phyloP scores from a whole-genome alignment of 2,329 filamentous ascomycete genomes.

The Scleromitrula shiraiana region DNA sequence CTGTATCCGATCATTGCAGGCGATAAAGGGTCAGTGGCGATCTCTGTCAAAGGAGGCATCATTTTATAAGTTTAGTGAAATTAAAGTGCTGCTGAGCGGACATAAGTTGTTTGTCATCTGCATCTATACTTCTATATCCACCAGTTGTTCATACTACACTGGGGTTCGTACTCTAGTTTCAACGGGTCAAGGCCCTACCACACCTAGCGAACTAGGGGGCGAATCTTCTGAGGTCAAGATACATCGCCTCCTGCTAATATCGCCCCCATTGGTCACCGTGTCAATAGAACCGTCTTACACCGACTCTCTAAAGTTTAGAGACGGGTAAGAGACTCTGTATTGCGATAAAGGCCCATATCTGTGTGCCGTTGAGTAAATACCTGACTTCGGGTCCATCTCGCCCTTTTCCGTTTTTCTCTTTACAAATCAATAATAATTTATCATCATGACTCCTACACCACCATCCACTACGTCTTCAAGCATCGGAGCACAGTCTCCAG shows the following conservation, averaged over 20 bases:
- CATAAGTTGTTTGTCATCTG: conserved; percentile 22
- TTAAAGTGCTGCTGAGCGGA: conserved; percentile 19
- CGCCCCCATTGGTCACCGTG: conserved; percentile 14
- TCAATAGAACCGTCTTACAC: conserved; percentile 10
- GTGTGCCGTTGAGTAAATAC: conserved; percentile 12
- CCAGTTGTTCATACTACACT: conserved; percentile 14
- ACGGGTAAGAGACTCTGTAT: conserved; percentile 11
- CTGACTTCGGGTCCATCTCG: conserved; percentile 9
- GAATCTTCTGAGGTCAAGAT: conserved; percentile 6
- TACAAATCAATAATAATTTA: conserved; percentile 14
- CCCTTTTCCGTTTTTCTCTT: conserved; percentile 11
- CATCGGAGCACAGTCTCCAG: conserved; percentile 68
- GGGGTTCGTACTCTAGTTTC: conserved; percentile 4
- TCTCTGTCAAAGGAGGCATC: conserved; percentile 13
- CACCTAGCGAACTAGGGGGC: conserved; percentile 15
- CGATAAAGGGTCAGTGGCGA: conserved; percentile 13
- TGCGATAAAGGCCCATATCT: conserved; percentile 14
- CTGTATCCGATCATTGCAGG: conserved; percentile 12
- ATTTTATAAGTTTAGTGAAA: conserved; percentile 19
- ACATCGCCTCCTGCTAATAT: conserved; percentile 7
- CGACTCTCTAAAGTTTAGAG: conserved; percentile 8
- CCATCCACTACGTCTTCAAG: conserved; percentile 70
- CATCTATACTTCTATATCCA: conserved; percentile 21
- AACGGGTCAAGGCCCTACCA: conserved; percentile 15
- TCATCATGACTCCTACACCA: conserved; percentile 64